phyloP scores from a whole-genome alignment of 2,329 filamentous ascomycete species.

The Colletotrichum acutatum region DNA sequence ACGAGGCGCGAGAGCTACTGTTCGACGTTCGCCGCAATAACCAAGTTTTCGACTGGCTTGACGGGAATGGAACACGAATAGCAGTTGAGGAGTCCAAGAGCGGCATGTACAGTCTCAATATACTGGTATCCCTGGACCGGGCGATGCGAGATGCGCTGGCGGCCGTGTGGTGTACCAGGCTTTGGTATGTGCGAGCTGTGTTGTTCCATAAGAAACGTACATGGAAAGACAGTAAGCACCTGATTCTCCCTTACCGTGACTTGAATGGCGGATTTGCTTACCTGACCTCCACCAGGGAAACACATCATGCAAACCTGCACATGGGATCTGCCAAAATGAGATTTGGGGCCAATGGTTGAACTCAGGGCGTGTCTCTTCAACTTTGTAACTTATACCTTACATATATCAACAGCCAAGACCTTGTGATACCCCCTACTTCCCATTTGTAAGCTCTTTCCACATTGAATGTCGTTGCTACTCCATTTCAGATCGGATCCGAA shows the following conservation, averaged over 20 bases:
- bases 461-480: background rate
- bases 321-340: slow-evolving; percentile 7
- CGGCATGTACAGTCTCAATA: slow-evolving; percentile 43
- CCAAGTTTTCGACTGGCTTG: slow-evolving; percentile 46
- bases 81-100: slow-evolving; percentile 46
- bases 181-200: slow-evolving; percentile 47
- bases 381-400: background rate
- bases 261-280: background rate
- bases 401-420: background rate
- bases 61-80: slow-evolving; percentile 38
- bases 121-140: slow-evolving; percentile 44
- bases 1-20: slow-evolving; percentile 39
- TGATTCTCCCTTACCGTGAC: too few relatives aligned
- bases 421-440: background rate
- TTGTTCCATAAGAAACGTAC: slow-evolving; percentile 12
- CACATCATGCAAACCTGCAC: slow-evolving; percentile 27
- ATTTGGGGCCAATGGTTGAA: background rate
- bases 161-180: slow-evolving; percentile 47
- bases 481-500: background rate
- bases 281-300: background rate
- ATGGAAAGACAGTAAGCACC: slow-evolving; percentile 25
- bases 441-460: background rate
- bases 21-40: slow-evolving; percentile 43
- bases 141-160: slow-evolving; percentile 47
- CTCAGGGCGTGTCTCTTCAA: background rate